Percentiles rank a stretch among this genome's conserved stretches.
Conservation (phyloP, 495 filamentous ascomycete genomes). For the Annulohypoxylon stygium region DNA sequence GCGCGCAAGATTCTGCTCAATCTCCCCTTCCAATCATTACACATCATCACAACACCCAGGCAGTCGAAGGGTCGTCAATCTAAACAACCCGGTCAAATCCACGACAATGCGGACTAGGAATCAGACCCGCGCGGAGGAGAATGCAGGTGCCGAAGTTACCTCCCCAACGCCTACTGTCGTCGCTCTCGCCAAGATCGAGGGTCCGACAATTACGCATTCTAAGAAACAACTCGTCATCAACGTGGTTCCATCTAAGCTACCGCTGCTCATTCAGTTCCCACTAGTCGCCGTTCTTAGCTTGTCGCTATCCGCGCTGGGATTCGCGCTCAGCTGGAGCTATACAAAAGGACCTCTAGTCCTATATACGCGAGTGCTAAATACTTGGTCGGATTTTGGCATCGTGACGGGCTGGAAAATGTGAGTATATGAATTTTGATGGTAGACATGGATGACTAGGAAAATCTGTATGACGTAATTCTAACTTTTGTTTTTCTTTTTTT, state of each 20-base stretch:
- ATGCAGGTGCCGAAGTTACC: conserved; percentile 1
- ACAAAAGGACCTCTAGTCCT: conserved; percentile 68
- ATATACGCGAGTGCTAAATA: conserved; percentile 71
- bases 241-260: conserved; percentile 59
- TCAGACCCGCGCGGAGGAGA: conserved; percentile 43
- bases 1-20: not conserved
- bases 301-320: conserved; percentile 67
- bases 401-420: conserved; percentile 75
- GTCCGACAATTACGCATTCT: conserved; percentile 29
- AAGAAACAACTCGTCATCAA: conserved; percentile 16
- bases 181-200: conserved; percentile 48
- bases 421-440: conserved; percentile 40
- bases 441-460: conserved; percentile 6
- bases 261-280: conserved; percentile 68
- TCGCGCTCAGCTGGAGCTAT: conserved; percentile 65
- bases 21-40: not conserved
- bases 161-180: conserved; percentile 16
- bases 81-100: conserved; percentile 1
- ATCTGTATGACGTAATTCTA: conserved; percentile 48
- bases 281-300: conserved; percentile 75
- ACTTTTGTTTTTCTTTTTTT: conserved; percentile 31
- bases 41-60: not conserved
- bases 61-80: not conserved
- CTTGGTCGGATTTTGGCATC: conserved; percentile 70
- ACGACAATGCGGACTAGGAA: conserved; percentile 45